These are phyloP conservation scores for Aegilops speltoides DNA, from an alignment of 176 grass and related monocot species.

Conservation along the genomic window DNA sequence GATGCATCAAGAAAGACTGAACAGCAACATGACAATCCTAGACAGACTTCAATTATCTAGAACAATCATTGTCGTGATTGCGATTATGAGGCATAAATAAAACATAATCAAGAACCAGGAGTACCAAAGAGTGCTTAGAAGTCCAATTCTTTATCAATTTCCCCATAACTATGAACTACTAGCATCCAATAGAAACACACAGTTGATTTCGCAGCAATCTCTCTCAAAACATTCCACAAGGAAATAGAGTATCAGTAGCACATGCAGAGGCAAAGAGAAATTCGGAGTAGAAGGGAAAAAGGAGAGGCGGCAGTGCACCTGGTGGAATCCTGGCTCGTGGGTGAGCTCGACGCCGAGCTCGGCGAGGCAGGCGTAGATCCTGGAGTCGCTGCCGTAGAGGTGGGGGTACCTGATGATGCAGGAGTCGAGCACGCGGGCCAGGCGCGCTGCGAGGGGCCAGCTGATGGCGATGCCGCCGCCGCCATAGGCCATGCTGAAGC, in stretches of 20 bases:
- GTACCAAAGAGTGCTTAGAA: background rate
- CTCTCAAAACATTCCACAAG: background rate
- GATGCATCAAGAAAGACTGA: conserved; percentile 1
- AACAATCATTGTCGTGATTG: background rate
- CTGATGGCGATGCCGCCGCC: conserved; percentile 83
- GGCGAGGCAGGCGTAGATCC: conserved; percentile 74
- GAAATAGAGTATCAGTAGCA: background rate
- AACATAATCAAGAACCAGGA: background rate
- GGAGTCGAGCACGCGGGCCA: conserved; percentile 64
- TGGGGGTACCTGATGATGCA: conserved; percentile 89
- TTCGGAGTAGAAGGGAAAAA: background rate
- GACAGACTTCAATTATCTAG: background rate
- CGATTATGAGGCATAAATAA: background rate
- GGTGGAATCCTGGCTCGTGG: conserved; percentile 89
- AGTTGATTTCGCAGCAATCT: background rate
- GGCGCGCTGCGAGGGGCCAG: conserved; percentile 69
- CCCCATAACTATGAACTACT: background rate
- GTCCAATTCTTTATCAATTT: background rate
- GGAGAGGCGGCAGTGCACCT: conserved; percentile 39
- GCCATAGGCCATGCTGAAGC: conserved; percentile 81
- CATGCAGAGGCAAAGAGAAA: no score
- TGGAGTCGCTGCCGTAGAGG: conserved; percentile 82
- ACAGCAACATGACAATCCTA: background rate
- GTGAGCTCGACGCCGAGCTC: conserved; percentile 91
- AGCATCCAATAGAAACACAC: background rate